Evolutionary conservation across 1,139 yeast genomes (phyloP).

Genomic region (Nadsonia commutata): DNA sequence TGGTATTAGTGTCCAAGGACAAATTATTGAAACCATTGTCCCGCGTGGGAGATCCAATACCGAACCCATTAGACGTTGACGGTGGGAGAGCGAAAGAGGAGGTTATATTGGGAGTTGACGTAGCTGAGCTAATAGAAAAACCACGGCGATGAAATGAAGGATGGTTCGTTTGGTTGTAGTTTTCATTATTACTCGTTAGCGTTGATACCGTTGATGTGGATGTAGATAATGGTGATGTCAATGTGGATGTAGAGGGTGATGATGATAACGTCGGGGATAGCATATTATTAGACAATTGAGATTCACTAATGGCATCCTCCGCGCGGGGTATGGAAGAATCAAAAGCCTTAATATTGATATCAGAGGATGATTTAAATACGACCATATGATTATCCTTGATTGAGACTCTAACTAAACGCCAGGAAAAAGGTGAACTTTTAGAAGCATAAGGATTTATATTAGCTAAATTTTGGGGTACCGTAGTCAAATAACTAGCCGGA

Average conservation of each 20-base stretch:
- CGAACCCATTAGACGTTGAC: background rate
- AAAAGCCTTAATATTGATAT: conserved; percentile 15
- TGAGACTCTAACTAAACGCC: conserved; percentile 21
- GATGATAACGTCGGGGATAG: background rate
- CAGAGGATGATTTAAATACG: conserved; percentile 21
- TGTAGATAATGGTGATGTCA: background rate
- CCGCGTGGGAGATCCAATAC: background rate
- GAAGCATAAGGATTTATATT: background rate
- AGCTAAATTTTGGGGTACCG: background rate
- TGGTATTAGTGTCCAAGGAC: background rate
- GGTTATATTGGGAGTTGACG: background rate
- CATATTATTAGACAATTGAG: background rate
- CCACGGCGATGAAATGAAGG: conserved; percentile 6
- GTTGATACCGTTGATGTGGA: background rate
- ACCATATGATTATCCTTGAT: conserved; percentile 18
- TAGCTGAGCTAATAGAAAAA: conserved; percentile 2
- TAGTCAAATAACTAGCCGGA: background rate
- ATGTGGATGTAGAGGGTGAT: background rate
- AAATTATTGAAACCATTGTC: background rate
- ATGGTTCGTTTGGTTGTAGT: background rate
- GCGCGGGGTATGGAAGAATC: conserved; percentile 9
- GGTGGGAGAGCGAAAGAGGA: conserved; percentile 1
- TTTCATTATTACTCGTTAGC: conserved; percentile 2
- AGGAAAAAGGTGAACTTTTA: conserved; percentile 7
- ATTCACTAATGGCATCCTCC: background rate